Evolutionary conservation across 2,329 filamentous ascomycete species (phyloP), one percentile per base, ranked within the genome.

Genomic region (Fusarium sarcochroum): DNA sequence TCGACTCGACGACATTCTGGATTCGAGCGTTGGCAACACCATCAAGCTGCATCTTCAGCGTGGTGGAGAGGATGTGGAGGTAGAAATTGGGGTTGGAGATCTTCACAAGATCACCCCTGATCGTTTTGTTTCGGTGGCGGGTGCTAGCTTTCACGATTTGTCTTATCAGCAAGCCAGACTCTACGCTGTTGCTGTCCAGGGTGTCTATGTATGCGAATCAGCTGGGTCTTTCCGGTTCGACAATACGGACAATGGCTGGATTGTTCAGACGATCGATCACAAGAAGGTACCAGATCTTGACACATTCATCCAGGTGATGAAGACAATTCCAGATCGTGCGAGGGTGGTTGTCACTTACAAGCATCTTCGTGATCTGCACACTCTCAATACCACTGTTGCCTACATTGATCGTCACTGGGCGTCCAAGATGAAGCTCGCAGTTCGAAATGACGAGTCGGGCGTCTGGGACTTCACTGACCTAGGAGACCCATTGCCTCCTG

Each of bases 121-220:
- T 80, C 91, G 94, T 63, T 99, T 98, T 76, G 92, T 98, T 54
- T 93, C 94, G 6, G 95, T 98, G 42, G 93, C 94, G 41, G 97
- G 96, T 20, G 96, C 91, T 23, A 95, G 94, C 61, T 98, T 99
- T 84, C 97, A 99, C 81, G 89, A 97, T 77, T 84, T 99, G 18
- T 99, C 97, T 1, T 99, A 99, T 79, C 96, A 99, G 77, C 94
- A 98, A 80, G 94, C 96, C n/a, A 90, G 96, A 11, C 87, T 98
- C 6, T 98, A 98, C 78, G 95, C 94, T 34, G 94, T 99, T 59
- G 90, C 94, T 11, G 92, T 94, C 73, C 91, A 94, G 78, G 96
- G 96, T 34, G 94, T 99, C 18, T 99, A 93, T 77, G 91, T 98
- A 61, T 98, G 94, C 76, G 96, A 99, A 80, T 93, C 95, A 7